A percentile compares a stretch with the other conserved stretches of the same genome.
Conservation (phyloP, 1,284 basidiomycete species). For the Cryptococcus sp. region DNA sequence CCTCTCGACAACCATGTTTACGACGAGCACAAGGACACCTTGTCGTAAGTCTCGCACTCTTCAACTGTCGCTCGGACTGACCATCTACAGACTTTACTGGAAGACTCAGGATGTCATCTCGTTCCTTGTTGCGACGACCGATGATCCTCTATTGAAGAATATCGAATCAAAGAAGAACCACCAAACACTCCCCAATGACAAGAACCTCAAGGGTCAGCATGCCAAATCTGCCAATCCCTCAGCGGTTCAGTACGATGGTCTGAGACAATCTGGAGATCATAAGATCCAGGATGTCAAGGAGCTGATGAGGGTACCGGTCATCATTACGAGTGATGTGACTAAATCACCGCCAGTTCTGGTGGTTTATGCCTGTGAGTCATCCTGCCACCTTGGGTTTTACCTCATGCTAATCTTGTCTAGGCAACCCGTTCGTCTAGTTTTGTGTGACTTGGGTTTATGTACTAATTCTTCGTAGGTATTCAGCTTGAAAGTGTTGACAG, state of each 20-base stretch:
- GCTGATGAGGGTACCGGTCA: constrained; percentile 83
- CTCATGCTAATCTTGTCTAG: neutral
- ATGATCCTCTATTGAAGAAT: constrained; percentile 87
- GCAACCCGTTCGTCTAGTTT: neutral
- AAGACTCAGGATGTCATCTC: constrained; percentile 83
- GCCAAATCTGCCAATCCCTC: constrained; percentile 63
- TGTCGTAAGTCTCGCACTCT: constrained; percentile 47
- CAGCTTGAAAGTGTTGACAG: too few relatives aligned
- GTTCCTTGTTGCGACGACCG: constrained; percentile 82
- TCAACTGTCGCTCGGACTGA: neutral
- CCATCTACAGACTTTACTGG: constrained; percentile 54
- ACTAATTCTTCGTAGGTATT: too few relatives aligned
- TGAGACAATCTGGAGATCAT: constrained; percentile 69
- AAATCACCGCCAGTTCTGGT: constrained; percentile 93
- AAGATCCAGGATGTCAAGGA: constrained; percentile 89
- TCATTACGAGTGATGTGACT: constrained; percentile 85
- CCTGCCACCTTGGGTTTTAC: neutral
- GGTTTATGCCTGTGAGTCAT: constrained; percentile 39
- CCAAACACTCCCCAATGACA: constrained; percentile 54
- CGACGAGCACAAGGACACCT: constrained; percentile 82
- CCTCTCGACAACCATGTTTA: constrained; percentile 94
- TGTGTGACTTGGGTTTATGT: too few relatives aligned
- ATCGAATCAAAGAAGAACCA: constrained; percentile 83
- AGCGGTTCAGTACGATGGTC: constrained; percentile 71
- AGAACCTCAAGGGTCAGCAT: constrained; percentile 50